Evolutionary conservation across 805 yeast species (phyloP), one percentile per base, ranked within the genome.

Genomic region (Myxozyma lipomycoides): DNA sequence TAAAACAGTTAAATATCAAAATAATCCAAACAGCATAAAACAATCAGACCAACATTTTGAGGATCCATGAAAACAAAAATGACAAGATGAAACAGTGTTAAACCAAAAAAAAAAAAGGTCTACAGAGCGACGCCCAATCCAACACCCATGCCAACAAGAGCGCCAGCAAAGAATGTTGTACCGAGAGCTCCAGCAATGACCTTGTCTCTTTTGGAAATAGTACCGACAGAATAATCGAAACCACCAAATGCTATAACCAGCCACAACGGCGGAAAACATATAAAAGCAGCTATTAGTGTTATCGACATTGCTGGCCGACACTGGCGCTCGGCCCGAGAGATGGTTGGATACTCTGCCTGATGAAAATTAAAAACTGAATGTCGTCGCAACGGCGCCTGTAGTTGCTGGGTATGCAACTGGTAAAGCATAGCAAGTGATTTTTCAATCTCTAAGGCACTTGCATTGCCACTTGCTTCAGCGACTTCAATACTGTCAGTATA

Each of bases 221-320:
- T 61, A 4, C 75, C 75, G 2, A 62, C 51, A 2, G 57, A 52
- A 3, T 46, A 28, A 49, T 71, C 75, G 35, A 69, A 59, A 51
- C 59, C 64, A 5, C 75, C 75, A 2, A 60, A 48, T n/a, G 67
- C 71, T 38, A 71, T 52, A 4, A 71, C 63, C 32, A 71, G 48
- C 71, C 71, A 70, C 23, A 63, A 45, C 17, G 74, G 74, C 2
- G 75, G 75, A 52, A 71, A 69, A 22, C 58, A 26, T 0, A 56
- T 15, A 39, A 62, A 65, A 17, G 39, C 49, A 1, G 48, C 35
- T 24, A 69, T 46, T 17, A 65, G 42, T 4, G 53, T 26, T n/a
- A 55, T 25, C 9, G 70, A 63, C 24, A 47, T 19, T 21, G 38
- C 15, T 12, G 7, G 15, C 6, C 19, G 19, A 35, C 38, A 35